Base-by-base conservation (phyloP, 176 grass and related monocot species). In the Phoenix roebelenii region DNA sequence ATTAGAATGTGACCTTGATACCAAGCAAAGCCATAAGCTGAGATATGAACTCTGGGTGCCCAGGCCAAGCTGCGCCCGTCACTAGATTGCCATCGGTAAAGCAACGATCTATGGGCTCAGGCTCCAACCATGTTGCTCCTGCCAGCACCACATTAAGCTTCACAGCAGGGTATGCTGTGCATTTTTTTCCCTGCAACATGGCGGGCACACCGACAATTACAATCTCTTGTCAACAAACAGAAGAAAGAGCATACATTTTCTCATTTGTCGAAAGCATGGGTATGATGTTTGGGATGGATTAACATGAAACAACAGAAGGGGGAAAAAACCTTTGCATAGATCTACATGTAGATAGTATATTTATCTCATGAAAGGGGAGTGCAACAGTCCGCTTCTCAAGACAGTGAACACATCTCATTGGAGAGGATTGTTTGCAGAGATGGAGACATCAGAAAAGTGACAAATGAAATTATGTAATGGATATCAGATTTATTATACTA, bases 111-210 rank as follows among this genome's bases (percentile, higher is more conserved):
- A 92, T 92, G 0, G 93, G 93, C 3, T 92, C 44, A 5, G 93
- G 93, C 52, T 97, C 87, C 70, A 91, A 67, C 93, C 93, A 97
- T 30, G 87, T 88, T 3, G 69, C 93, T 0, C 87, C 93, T 0
- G 69, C 87, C 2, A 98, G 79, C 51, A 98, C 81, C 60, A 98
- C 81, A 70, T 98, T 88, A 16, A 98, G 78, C 73, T 92, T 97
- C 19, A 97, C 93, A 0, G 93, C 87, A 0, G 93, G 93, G 56
- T 97, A 97, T 28, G 93, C 93, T 0, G 93, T 91, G 87, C 93
- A 92, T 55, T 83, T 98, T 65, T 57, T 83, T 3, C 93, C 93
- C 93, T 88, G 29, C 39, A 60, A 18, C 14, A 44, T 23, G 4
- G 56, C 23, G 3, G 2, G 3, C 18, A 54, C 20, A 48, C 25